These are phyloP conservation scores for Chalciporus chontae DNA, from an alignment of 768 basidiomycete genomes.

Conservation along the genomic window DNA sequence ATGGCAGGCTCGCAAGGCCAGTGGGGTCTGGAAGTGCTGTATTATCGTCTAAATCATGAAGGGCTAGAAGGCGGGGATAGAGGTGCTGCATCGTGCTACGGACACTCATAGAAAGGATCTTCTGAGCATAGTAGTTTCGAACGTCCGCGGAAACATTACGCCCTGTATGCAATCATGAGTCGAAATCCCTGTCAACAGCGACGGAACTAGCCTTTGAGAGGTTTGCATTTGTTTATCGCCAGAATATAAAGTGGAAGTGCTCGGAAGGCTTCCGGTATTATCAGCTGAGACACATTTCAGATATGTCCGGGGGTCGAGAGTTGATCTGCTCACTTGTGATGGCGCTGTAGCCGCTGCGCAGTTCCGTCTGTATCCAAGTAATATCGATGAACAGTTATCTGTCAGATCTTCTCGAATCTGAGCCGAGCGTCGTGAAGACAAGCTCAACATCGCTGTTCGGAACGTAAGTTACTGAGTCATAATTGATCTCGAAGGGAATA, in stretches of 20 bases:
- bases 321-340: constrained; percentile 60
- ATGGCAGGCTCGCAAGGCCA: constrained; percentile 64
- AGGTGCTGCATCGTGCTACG: constrained; percentile 71
- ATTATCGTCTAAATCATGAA: constrained; percentile 77
- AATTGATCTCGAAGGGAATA: constrained; percentile 1
- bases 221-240: constrained; percentile 82
- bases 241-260: constrained; percentile 79
- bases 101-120: constrained; percentile 66
- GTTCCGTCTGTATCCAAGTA: constrained; percentile 83
- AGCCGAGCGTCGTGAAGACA: constrained; percentile 56
- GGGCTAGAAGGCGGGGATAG: constrained; percentile 83
- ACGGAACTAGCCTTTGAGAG: constrained; percentile 72
- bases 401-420: constrained; percentile 84
- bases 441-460: constrained; percentile 60
- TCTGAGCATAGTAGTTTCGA: constrained; percentile 80
- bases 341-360: constrained; percentile 77
- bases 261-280: constrained; percentile 92
- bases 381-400: constrained; percentile 74
- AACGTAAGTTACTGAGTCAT: neutral
- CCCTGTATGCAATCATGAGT: constrained; percentile 40
- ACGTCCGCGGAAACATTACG: constrained; percentile 92
- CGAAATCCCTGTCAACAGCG: neutral
- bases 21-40: constrained; percentile 67
- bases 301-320: neutral
- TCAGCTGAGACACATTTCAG: constrained; percentile 51